A percentile compares a stretch with the other conserved stretches of the same genome.
phyloP scores from a whole-genome alignment of 495 filamentous ascomycete species.

The Annulohypoxylon maeteangense region DNA sequence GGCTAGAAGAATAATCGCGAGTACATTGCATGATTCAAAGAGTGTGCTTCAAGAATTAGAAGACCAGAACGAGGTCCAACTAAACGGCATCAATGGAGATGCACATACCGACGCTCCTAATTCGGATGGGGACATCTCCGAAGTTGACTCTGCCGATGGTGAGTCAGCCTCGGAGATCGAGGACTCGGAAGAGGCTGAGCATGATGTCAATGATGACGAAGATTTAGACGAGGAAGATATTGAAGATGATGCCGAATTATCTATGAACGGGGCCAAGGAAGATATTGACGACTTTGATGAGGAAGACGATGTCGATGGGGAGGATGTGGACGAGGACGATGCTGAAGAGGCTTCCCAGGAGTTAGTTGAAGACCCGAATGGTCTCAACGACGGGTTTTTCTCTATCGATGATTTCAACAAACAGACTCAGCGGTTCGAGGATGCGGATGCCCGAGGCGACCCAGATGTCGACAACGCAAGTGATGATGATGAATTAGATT shows the following conservation, averaged over 20 bases:
- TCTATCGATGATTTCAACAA: constrained; percentile 98
- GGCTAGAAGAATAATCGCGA: constrained; percentile 77
- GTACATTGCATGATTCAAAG: constrained; percentile 53
- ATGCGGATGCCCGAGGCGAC: constrained; percentile 75
- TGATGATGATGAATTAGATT: constrained; percentile 88
- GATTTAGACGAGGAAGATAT: constrained; percentile 54
- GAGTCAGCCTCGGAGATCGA: constrained; percentile 48
- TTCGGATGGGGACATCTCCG: constrained; percentile 61
- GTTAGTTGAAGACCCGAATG: constrained; percentile 62
- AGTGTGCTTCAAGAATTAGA: constrained; percentile 63
- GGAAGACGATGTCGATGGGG: constrained; percentile 45
- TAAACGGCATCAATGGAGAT: constrained; percentile 27
- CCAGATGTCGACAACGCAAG: constrained; percentile 67
- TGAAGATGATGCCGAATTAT: constrained; percentile 48
- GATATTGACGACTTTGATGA: constrained; percentile 49
- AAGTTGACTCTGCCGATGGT: constrained; percentile 52
- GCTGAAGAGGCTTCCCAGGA: constrained; percentile 49
- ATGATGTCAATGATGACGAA: constrained; percentile 59
- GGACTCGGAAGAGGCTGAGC: constrained; percentile 50
- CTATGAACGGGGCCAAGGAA: constrained; percentile 50
- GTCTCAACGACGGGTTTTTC: constrained; percentile 95
- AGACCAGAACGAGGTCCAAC: constrained; percentile 50
- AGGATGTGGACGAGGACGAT: constrained; percentile 52
- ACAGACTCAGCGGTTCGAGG: constrained; percentile 85
- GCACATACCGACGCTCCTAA: constrained; percentile 48